phyloP scores from a whole-genome alignment of 164 flowering plant genomes.

The Akebia trifoliata region DNA sequence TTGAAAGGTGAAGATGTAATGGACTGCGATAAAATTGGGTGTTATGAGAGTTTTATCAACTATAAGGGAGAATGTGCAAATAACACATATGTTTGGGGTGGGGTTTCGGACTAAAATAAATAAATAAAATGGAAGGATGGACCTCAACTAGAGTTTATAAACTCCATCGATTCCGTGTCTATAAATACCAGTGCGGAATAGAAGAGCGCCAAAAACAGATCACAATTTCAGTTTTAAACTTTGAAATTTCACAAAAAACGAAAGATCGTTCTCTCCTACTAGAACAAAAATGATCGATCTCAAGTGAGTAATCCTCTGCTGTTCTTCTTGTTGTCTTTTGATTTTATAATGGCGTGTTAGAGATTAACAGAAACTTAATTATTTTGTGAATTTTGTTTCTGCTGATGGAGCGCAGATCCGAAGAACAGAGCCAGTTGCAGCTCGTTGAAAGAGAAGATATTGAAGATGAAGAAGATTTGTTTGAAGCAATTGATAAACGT shows the following conservation, averaged over 20 bases:
- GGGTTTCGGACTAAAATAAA: too few relatives aligned
- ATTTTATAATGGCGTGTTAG: not conserved
- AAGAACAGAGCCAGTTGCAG: conserved; percentile 73
- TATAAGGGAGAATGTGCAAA: too few relatives aligned
- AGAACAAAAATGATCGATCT: conserved; percentile 25
- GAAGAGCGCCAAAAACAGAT: too few relatives aligned
- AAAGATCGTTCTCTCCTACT: not conserved
- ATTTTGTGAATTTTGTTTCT: not conserved
- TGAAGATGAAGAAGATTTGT: conserved; percentile 90
- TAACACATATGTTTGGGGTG: too few relatives aligned
- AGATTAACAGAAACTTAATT: not conserved
- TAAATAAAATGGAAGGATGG: too few relatives aligned
- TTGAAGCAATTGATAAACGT: conserved; percentile 90
- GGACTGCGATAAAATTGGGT: too few relatives aligned
- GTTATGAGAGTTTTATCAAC: too few relatives aligned
- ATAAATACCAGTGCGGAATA: too few relatives aligned
- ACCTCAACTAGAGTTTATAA: too few relatives aligned
- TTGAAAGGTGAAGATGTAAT: too few relatives aligned
- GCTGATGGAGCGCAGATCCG: conserved; percentile 48
- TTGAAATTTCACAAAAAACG: not conserved
- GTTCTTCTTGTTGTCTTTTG: not conserved
- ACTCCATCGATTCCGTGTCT: too few relatives aligned
- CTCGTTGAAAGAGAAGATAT: conserved; percentile 80
- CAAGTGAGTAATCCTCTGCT: conserved; percentile 16
- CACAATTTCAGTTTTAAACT: not conserved